Conservation (phyloP, 2,329 filamentous ascomycete species). For the Raffaelea albimanens region DNA sequence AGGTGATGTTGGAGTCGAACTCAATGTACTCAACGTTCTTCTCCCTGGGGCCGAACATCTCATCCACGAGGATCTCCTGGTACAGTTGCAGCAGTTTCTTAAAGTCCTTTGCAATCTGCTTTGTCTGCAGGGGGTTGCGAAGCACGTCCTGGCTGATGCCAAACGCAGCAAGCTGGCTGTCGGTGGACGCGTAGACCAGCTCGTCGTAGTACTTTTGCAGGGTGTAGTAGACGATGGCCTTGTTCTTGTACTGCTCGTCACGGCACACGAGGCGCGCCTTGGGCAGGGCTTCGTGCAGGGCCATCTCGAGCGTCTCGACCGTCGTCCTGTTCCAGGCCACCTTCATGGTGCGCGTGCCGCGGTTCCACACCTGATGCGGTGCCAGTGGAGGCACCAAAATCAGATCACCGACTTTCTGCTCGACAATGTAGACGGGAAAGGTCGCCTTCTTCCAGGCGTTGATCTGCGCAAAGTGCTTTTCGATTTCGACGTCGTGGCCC, state of each 20-base stretch:
- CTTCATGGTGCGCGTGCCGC: constrained; percentile 91
- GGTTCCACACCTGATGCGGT: constrained; percentile 97
- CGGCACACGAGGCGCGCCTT: constrained; percentile 86
- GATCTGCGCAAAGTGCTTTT: constrained; percentile 92
- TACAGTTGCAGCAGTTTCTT: constrained; percentile 69
- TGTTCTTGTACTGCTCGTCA: constrained; percentile 98
- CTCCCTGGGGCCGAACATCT: constrained; percentile 71
- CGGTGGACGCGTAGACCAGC: constrained; percentile 44
- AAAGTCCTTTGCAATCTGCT: constrained; percentile 75
- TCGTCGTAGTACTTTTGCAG: constrained; percentile 67
- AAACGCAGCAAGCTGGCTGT: constrained; percentile 32
- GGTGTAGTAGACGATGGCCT: constrained; percentile 86
- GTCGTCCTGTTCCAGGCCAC: constrained; percentile 97
- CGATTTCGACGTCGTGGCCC: constrained; percentile 93
- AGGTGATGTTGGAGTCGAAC: constrained; percentile 88
- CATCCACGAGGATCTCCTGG: constrained; percentile 69
- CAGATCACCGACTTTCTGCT: constrained; percentile 84
- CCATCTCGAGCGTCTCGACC: constrained; percentile 79
- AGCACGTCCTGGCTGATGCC: constrained; percentile 35
- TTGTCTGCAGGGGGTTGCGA: constrained; percentile 34
- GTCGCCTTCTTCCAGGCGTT: constrained; percentile 93
- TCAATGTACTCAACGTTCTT: constrained; percentile 64
- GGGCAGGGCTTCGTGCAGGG: constrained; percentile 76
- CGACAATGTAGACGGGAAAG: constrained; percentile 85
- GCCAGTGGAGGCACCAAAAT: constrained; percentile 88